phyloP scores from a whole-genome alignment of 164 flowering plant genomes.

The Warburgia ugandensis region DNA sequence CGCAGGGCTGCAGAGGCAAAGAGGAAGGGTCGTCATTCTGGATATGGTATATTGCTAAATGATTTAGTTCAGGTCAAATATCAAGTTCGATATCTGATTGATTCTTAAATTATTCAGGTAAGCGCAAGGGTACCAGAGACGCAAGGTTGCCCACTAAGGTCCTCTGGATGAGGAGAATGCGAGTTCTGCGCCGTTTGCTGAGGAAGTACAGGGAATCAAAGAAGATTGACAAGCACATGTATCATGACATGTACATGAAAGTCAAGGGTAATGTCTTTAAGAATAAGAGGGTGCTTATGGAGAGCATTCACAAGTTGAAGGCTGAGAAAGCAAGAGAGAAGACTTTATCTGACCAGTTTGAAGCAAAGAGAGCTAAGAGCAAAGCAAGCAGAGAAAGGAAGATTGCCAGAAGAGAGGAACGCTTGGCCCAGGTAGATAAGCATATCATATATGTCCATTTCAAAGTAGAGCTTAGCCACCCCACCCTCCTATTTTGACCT shows the following conservation, averaged over 20 bases:
- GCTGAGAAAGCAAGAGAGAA: constrained; percentile 26
- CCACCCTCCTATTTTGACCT: not conserved
- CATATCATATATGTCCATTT: not conserved
- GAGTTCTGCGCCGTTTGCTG: constrained; percentile 27
- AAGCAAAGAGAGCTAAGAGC: constrained; percentile 20
- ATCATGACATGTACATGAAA: constrained; percentile 31
- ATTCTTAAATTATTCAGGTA: too few species aligned
- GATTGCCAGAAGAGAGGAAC: constrained; percentile 45
- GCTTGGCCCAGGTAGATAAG: constrained; percentile 29
- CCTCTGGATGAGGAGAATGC: constrained; percentile 31
- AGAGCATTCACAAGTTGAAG: constrained; percentile 28
- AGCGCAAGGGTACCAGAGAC: constrained; percentile 31
- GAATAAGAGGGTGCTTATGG: constrained; percentile 31
- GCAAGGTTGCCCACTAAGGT: constrained; percentile 29
- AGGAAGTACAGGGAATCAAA: constrained; percentile 22
- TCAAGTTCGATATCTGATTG: too few species aligned
- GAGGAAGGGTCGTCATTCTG: constrained; percentile 27
- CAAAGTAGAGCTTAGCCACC: too few species aligned
- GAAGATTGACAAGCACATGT: constrained; percentile 27
- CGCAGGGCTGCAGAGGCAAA: constrained; percentile 21
- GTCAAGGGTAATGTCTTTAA: constrained; percentile 35
- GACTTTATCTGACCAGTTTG: constrained; percentile 18
- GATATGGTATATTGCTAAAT: too few species aligned
- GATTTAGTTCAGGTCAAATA: too few species aligned
- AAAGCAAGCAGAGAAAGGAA: constrained; percentile 18